Percentiles rank a stretch among this genome's conserved stretches.
Conservation (phyloP, 148 eudicot species). For the Diospyros lotus region DNA sequence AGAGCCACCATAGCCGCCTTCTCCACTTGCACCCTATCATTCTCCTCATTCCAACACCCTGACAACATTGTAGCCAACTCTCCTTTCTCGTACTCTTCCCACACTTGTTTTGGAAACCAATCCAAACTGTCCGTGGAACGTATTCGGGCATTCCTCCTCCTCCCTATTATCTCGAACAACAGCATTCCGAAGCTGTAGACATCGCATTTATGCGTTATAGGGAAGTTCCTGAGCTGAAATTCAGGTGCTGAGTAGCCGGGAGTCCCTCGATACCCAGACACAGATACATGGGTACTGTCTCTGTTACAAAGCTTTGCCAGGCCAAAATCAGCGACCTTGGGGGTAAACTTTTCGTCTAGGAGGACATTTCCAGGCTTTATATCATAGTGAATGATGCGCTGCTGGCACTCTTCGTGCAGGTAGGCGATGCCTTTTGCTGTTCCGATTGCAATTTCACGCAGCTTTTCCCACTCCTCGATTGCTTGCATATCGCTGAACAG, state of each 20-base stretch:
- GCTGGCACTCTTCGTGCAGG: constrained; percentile 4
- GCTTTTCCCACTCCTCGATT: constrained; percentile 11
- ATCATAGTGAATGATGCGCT: constrained; percentile 12
- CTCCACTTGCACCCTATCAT: neutral
- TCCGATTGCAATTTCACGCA: neutral
- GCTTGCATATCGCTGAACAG: neutral
- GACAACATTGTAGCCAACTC: neutral
- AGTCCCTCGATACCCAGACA: neutral
- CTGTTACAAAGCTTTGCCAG: constrained; percentile 4
- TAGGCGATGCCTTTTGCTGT: constrained; percentile 6
- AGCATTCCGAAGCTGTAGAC: constrained; percentile 15
- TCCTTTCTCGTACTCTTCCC: constrained; percentile 10
- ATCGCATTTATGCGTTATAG: constrained; percentile 3
- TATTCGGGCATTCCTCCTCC: constrained; percentile 2
- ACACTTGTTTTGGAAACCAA: constrained; percentile 6
- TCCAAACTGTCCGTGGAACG: neutral
- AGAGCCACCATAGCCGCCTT: constrained; percentile 8
- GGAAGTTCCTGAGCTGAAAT: neutral
- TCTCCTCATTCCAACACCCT: neutral
- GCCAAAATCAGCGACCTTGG: constrained; percentile 13
- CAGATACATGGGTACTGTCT: neutral
- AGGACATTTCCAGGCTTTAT: constrained; percentile 11
- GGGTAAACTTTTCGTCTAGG: neutral
- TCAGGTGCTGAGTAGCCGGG: constrained; percentile 2
- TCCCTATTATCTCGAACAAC: constrained; percentile 12